A percentile compares a stretch with the other conserved stretches of the same genome.
phyloP scores from a whole-genome alignment of 2,329 filamentous ascomycete species.

The Botrytis galanthina region DNA sequence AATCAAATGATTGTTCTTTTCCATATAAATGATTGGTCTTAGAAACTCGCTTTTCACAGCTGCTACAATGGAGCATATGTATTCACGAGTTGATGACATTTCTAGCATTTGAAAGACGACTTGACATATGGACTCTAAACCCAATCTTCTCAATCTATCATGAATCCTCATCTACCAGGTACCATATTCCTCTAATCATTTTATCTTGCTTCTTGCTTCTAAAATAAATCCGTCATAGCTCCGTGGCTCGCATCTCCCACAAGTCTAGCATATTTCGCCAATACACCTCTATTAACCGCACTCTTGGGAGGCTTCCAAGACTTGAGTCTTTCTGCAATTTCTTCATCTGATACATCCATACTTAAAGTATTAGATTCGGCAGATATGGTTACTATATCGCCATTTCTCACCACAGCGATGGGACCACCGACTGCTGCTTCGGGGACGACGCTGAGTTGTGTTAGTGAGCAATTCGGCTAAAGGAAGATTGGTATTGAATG shows the following conservation, averaged over 20 bases:
- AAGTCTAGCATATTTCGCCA: conserved; percentile 86
- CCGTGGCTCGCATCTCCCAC: conserved; percentile 92
- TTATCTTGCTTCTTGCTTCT: background rate
- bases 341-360: conserved; percentile 66
- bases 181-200: background rate
- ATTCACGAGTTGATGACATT: background rate
- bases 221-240: conserved; percentile 79
- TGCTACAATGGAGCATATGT: background rate
- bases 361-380: conserved; percentile 70
- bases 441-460: conserved; percentile 60
- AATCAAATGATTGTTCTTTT: background rate
- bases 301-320: conserved; percentile 70
- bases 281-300: conserved; percentile 73
- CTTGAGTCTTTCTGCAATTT: conserved; percentile 61
- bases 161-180: background rate
- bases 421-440: conserved; percentile 88
- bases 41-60: background rate
- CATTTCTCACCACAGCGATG: conserved; percentile 77
- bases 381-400: conserved; percentile 83
- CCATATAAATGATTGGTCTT: background rate
- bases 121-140: background rate
- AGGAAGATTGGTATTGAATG: no score
- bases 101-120: background rate
- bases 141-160: background rate
- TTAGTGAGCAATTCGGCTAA: background rate